Base-by-base conservation (phyloP, 2,329 filamentous ascomycete genomes). In the Aspergillus hortae region DNA sequence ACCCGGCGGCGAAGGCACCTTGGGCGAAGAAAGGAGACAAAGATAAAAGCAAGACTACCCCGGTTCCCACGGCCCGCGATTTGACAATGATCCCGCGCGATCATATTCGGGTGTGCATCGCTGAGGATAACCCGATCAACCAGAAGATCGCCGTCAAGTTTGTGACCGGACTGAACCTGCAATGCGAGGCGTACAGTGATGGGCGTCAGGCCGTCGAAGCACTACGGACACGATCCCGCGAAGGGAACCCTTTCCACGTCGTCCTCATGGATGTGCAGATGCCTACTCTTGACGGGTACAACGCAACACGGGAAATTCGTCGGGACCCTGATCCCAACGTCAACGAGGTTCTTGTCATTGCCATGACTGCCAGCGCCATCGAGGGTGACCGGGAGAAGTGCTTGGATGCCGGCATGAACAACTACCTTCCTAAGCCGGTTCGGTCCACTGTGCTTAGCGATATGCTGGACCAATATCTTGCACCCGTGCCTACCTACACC, bases 261-360 rank as follows among this genome's bases (percentile, higher is more conserved):
- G 87, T 95, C 38, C 80, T 96, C 42, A 96, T 96, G 92, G 92
- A 96, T 67, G 90, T 95, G 3, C 91, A 96, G 72, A 96, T 96
- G 92, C 92, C 92, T 0, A 85, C 95, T 3, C 81, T 95, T 7
- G 92, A 96, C 67, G 92, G 92, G 5, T 96, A 96, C 67, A 89
- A 95, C 70, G 91, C 92, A 1, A 96, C 92, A 0, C 87, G 88
- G 58, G 80, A 90, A 52, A 84, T 96, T 42, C 86, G 92, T 9
- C 83, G 84, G 60, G 91, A 96, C 68, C 69, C 83, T 0, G 82
- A 90, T 53, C 86, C 90, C 33, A 81, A 82, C 6, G 90, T 97
- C 10, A 81, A 89, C 48, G 86, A 89, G 58, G 84, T 95, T 1
- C 77, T 96, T n/a, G 89, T 97, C 45, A 96, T 97, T 61, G 92